These are phyloP conservation scores for Pseudomonodictys pantanalensis DNA, from an alignment of 495 filamentous ascomycete species.

Conservation along the genomic window DNA sequence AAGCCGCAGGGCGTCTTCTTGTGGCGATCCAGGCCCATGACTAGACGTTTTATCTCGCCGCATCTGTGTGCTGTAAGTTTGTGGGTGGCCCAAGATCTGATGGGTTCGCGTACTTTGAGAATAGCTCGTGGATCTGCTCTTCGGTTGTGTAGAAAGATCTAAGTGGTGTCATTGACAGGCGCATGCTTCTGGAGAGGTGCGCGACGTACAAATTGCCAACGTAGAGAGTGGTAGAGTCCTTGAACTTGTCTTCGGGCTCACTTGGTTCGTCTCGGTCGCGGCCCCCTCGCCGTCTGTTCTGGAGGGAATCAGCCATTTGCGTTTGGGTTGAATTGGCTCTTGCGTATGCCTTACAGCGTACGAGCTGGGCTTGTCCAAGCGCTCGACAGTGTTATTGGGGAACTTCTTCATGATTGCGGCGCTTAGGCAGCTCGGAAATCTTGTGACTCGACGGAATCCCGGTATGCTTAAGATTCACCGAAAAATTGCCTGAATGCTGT, in stretches of 20 bases:
- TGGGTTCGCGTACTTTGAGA: slow-evolving; percentile 63
- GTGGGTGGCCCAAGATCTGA: not conserved
- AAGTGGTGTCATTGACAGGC: slow-evolving; percentile 48
- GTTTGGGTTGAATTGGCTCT: slow-evolving; percentile 51
- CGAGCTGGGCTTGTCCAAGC: slow-evolving; percentile 84
- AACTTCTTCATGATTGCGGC: slow-evolving; percentile 37
- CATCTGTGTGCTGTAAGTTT: slow-evolving; percentile 52
- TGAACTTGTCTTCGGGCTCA: slow-evolving; percentile 65
- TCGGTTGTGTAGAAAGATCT: slow-evolving; percentile 99
- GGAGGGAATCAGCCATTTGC: slow-evolving; percentile 13
- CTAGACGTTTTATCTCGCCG: slow-evolving; percentile 92
- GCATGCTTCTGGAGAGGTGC: not conserved
- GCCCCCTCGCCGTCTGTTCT: slow-evolving; percentile 66
- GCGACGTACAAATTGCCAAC: slow-evolving; percentile 88
- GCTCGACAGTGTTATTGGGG: slow-evolving; percentile 81
- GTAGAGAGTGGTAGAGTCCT: slow-evolving; percentile 89
- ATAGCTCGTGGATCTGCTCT: slow-evolving; percentile 97
- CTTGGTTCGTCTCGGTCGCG: slow-evolving; percentile 56
- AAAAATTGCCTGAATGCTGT: too few relatives aligned
- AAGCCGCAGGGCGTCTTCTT: slow-evolving; percentile 98
- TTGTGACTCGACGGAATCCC: too few relatives aligned
- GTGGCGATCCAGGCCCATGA: slow-evolving; percentile 98
- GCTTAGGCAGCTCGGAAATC: too few relatives aligned
- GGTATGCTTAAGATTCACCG: too few relatives aligned
- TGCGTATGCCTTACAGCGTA: slow-evolving; percentile 78